Conservation (phyloP, 2,329 filamentous ascomycete genomes). For the Rhinocladiella similis region DNA sequence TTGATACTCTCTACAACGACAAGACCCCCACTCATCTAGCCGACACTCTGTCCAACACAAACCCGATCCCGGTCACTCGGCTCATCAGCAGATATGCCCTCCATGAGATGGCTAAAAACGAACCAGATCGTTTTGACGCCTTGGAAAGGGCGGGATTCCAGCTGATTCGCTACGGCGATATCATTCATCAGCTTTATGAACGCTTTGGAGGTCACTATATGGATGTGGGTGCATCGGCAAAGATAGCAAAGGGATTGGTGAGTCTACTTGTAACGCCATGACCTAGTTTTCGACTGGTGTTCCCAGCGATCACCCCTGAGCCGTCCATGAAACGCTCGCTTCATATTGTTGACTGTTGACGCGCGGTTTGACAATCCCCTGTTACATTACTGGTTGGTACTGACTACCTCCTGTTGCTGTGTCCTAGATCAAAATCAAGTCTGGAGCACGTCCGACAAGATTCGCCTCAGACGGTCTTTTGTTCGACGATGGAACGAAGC, state of each 20-base stretch:
- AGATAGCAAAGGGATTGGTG: slow-evolving; percentile 40
- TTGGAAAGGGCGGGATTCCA: slow-evolving; percentile 44
- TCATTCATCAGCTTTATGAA: slow-evolving; percentile 41
- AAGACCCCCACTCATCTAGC: slow-evolving; percentile 13
- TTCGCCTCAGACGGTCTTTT: slow-evolving; percentile 42
- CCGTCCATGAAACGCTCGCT: neutral
- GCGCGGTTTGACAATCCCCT: neutral
- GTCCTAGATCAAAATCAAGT: slow-evolving; percentile 43
- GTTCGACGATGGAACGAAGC: slow-evolving; percentile 43
- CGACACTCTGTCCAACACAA: too few species aligned
- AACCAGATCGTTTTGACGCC: slow-evolving; percentile 37
- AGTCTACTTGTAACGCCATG: neutral
- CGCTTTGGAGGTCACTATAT: slow-evolving; percentile 50
- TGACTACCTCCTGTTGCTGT: neutral
- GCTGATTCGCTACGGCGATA: slow-evolving; percentile 37
- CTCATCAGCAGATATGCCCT: slow-evolving; percentile 25
- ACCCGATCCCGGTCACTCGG: slow-evolving; percentile 13
- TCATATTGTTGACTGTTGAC: neutral
- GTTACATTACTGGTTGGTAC: neutral
- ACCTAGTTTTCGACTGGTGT: neutral
- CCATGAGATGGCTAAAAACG: slow-evolving; percentile 31
- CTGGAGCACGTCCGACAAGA: slow-evolving; percentile 35
- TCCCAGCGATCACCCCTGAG: neutral
- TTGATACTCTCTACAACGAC: slow-evolving; percentile 21
- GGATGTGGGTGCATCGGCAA: slow-evolving; percentile 44